phyloP scores from a whole-genome alignment of 495 filamentous ascomycete genomes.

The Xylaria palmicola region DNA sequence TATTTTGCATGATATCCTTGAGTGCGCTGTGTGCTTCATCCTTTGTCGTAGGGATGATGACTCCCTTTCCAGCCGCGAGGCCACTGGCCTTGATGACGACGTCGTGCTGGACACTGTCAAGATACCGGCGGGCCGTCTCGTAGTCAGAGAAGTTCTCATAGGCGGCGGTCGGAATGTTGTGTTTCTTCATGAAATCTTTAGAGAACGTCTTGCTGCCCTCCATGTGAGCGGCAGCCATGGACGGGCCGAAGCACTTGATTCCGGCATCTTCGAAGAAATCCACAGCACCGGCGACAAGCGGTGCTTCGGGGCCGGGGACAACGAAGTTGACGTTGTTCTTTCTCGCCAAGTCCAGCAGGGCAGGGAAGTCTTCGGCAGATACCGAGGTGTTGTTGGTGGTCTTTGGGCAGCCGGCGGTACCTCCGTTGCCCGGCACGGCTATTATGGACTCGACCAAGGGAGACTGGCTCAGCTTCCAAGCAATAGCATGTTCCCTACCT shows the following conservation, averaged over 20 bases:
- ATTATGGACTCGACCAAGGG: slow-evolving; percentile 63
- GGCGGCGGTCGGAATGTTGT: slow-evolving; percentile 84
- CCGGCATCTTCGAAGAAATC: slow-evolving; percentile 76
- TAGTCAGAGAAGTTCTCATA: slow-evolving; percentile 89
- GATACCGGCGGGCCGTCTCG: slow-evolving; percentile 69
- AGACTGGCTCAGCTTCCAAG: slow-evolving; percentile 91
- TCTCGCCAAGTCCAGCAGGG: slow-evolving; percentile 71
- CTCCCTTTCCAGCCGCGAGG: slow-evolving; percentile 87
- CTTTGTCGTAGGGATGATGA: slow-evolving; percentile 77
- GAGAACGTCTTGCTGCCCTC: slow-evolving; percentile 96
- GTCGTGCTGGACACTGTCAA: slow-evolving; percentile 69
- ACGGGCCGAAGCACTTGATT: slow-evolving; percentile 85
- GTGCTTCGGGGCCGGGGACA: slow-evolving; percentile 88
- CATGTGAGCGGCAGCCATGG: slow-evolving; percentile 80
- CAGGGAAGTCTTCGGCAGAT: slow-evolving; percentile 70
- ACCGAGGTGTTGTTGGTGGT: slow-evolving; percentile 68
- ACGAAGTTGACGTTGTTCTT: slow-evolving; percentile 76
- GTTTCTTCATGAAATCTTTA: slow-evolving; percentile 95
- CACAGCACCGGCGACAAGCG: slow-evolving; percentile 88
- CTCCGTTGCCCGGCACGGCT: slow-evolving; percentile 82
- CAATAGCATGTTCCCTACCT: slow-evolving; percentile 89
- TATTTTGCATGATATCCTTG: slow-evolving; percentile 84
- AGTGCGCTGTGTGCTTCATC: slow-evolving; percentile 80
- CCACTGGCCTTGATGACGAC: slow-evolving; percentile 90
- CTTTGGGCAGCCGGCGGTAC: slow-evolving; percentile 72